Evolutionary conservation across 2,329 filamentous ascomycete species (phyloP).

Genomic region (Diplodia seriata): DNA sequence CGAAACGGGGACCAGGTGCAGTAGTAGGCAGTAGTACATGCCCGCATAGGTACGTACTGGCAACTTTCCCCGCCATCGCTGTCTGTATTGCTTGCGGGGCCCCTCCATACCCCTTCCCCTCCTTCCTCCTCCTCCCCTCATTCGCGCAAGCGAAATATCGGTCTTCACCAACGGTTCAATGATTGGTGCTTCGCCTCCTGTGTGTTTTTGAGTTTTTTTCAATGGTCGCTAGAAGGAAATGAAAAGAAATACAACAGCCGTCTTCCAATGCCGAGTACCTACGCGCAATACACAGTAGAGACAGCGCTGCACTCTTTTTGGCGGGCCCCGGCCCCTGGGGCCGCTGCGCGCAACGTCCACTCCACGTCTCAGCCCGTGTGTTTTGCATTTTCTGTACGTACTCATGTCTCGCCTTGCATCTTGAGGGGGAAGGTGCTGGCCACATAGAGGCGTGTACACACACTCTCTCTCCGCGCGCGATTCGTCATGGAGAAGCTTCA

Average conservation of each 20-base stretch:
- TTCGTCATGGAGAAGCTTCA: not conserved
- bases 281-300: not conserved
- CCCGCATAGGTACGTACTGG: too few species aligned
- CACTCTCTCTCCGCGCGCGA: too few species aligned
- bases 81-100: too few species aligned
- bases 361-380: not conserved
- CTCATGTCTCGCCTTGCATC: not conserved
- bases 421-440: not conserved
- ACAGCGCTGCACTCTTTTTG: not conserved
- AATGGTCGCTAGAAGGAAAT: not conserved
- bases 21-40: not conserved
- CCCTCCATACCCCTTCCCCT: too few species aligned
- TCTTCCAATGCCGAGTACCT: not conserved
- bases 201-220: too few species aligned
- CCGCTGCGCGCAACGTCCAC: not conserved
- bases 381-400: not conserved
- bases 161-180: not conserved
- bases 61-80: too few species aligned
- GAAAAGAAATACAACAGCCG: not conserved
- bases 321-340: not conserved
- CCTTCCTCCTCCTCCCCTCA: too few species aligned
- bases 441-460: not conserved
- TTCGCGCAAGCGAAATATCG: too few species aligned
- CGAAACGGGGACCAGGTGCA: too few species aligned
- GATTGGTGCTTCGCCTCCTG: too few species aligned